Evolutionary conservation across 1,139 yeast species (phyloP).

Genomic region (Taphrina communis): DNA sequence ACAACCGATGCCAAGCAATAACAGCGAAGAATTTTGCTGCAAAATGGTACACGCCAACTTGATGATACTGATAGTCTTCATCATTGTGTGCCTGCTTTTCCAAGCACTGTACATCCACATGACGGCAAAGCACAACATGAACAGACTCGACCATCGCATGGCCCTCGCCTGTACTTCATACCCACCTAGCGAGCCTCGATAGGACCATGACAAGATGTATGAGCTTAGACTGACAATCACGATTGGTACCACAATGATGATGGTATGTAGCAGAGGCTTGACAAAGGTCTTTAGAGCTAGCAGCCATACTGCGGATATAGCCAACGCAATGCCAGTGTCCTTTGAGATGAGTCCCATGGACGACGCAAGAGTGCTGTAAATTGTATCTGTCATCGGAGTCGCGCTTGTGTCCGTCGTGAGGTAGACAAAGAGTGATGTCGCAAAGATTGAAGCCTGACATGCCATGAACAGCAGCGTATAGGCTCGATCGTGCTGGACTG

Average conservation of each 20-base stretch:
- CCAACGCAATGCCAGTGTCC: constrained; percentile 50
- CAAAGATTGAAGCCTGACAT: constrained; percentile 50
- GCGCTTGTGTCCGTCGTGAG: constrained; percentile 48
- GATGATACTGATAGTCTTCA: constrained; percentile 53
- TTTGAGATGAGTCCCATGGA: constrained; percentile 49
- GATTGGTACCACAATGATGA: constrained; percentile 53
- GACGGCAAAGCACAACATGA: constrained; percentile 51
- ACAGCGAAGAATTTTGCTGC: constrained; percentile 50
- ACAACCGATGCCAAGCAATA: constrained; percentile 50
- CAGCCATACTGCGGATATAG: constrained; percentile 52
- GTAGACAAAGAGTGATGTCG: constrained; percentile 53
- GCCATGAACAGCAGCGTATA: constrained; percentile 51
- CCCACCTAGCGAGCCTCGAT: constrained; percentile 51
- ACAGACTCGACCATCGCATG: constrained; percentile 53
- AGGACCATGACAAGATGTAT: constrained; percentile 52
- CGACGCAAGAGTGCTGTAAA: constrained; percentile 50
- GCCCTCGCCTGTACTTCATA: constrained; percentile 52
- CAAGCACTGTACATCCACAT: constrained; percentile 52
- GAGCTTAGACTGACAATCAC: constrained; percentile 49
- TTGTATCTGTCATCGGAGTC: constrained; percentile 52
- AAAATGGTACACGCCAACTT: constrained; percentile 52
- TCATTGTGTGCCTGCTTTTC: constrained; percentile 50
- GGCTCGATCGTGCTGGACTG: constrained; percentile 48
- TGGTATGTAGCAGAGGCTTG: constrained; percentile 51
- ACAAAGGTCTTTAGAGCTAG: constrained; percentile 50